Base-by-base conservation (phyloP, 1,284 basidiomycete species). In the Sporisorium reilianum region DNA sequence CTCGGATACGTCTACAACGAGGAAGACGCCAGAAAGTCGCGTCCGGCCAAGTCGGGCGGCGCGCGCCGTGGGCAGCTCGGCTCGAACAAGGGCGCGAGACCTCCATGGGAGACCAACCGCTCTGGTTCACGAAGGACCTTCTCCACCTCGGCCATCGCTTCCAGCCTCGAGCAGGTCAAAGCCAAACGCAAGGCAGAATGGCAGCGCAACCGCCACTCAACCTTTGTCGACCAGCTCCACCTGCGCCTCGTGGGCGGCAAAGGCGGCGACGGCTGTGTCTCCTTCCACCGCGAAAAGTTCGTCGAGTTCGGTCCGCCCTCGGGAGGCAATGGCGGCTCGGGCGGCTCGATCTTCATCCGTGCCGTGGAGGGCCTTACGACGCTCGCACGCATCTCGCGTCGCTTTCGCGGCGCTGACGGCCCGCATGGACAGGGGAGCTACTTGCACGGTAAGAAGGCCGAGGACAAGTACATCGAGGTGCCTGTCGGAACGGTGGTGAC, bases 231-330 rank as follows among this genome's bases (percentile, higher is more conserved):
- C 54, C 66, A 76, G 34, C 65, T 83, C 28, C 45, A 52, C 25
- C 46, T 84, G 7, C 67, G 66, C 10, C 55, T 82, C 42, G 67
- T 72, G 2, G 81, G 69, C 10, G 83, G 83, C 11, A 69, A 74
- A 45, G 83, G 83, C 44, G 83, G 83, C 20, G 83, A 85, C 46
- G 83, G 83, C 7, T 84, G 82, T 57, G 80, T 84, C 1, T 75
- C 82, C 0, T 85, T 85, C 45, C 70, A 81, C 26, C 79, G 82
- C 40, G 83, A 80, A 62, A 85, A 85, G 72, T 83, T 77, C 55
- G 77, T 83, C 32, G 55, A 76, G n/a, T 78, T 77, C 54, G 83
- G 83, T 11, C 83, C 83, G 18, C 80, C 83, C 1, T 83, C 80
- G 11, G 83, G 83, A 22, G 82, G 82, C 22, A 74, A 79, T 44